Base-by-base conservation (phyloP, 306 rosid genomes). In the Dryas drummondii region DNA sequence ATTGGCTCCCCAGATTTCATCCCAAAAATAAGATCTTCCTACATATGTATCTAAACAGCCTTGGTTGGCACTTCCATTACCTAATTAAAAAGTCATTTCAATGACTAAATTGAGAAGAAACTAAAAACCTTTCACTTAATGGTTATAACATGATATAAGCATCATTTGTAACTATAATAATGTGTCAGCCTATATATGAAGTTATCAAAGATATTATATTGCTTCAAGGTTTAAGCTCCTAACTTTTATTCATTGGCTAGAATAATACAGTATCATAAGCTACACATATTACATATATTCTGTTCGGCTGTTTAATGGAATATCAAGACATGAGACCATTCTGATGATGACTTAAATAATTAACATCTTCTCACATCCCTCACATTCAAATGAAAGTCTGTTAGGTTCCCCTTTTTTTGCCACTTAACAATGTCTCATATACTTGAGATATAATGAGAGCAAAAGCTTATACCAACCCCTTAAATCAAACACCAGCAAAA, bases 401-500 rank as follows among this genome's bases (percentile, higher is more conserved):
- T 32, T 62, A 48, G 51, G 7, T 14, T 26, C 27, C 61, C 80
- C 37, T 68, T 68, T 78, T 55, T 16, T 47, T 66, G 13, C 75
- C 79, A 74, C 76, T 82, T 78, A 71, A 67, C 78, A 37, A 72
- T 55, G 78, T 83, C 76, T 79, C 90, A 80, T 82, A 45, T 26
- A 57, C 78, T 50, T 73, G 76, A 82, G 77, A 85, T 78, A 76
- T 77, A 75, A 84, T 81, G 76, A 67, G 78, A 75, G 84, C 49
- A 68, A 87, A 90, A 79, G 71, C 71, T 19, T 17, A 41, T 80
- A 50, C 80, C 63, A 50, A 16, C 5, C 72, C 50, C 82, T 84
- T 78, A 76, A 80, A 69, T 79, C 51, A 72, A 85, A 78, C 83
- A 75, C 77, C 73, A 70, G 61, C 62, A 72, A 65, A 73, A 80